Evolutionary conservation across 2,329 filamentous ascomycete species (phyloP), one percentile per base, ranked within the genome.

Genomic region (Aspergillus sp.): DNA sequence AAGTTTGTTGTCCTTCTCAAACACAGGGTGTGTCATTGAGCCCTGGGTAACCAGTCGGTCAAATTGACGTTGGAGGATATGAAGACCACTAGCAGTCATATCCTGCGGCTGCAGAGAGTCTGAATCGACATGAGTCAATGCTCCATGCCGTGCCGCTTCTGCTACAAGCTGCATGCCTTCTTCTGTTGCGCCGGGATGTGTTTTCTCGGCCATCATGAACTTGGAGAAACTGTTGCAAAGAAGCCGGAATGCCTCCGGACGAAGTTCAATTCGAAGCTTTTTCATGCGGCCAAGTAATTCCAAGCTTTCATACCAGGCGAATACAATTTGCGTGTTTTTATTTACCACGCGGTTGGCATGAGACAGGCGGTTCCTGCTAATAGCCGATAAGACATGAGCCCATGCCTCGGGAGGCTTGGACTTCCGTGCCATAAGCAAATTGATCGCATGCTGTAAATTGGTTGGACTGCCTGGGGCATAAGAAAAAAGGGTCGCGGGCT

Each of bases 231-330:
- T 64, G 26, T 59, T 61, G 57, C 77, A 79, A 16, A 78, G 63
- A n/a, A 65, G 53, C 29, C 71, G 66, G 54, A 79, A 75, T 3
- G 71, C 74, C 11, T 72, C 63, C 22, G 71, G 59, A 20, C 73
- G 73, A 31, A 69, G 59, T 42, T 70, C 69, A 20, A 77, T 54
- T 46, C 70, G 61, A 18, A 69, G 63, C 10, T 67, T 57, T 46
- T 69, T 65, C 75, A 79, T 78, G 69, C 69, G 75, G 18, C 64
- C 57, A 2, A 73, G 54, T 10, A 77, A 63, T 47, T 71, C 64
- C 24, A 72, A 42, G 7, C 69, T 65, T 53, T 76, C 75, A 57
- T 75, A 67, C 77, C 78, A 80, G 39, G 72, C 67, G 45, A 77
- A 56, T 49, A 78, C 66, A 53, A 69, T 66, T 50, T 77, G 71